Conservation (phyloP, 129 eudicot species). For the Flaveria trinervia region DNA sequence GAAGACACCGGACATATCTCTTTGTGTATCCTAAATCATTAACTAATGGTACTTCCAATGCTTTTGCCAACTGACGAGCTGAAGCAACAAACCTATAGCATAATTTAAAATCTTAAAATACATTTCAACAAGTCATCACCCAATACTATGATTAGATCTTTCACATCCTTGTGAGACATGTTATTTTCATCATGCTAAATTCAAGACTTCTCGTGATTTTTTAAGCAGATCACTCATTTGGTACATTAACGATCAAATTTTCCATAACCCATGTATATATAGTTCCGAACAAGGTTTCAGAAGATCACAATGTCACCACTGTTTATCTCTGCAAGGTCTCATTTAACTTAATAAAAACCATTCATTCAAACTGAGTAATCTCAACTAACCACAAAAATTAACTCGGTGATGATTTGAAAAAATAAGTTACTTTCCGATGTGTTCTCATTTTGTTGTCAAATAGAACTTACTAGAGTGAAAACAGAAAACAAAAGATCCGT, state of each 20-base stretch:
- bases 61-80: constrained; percentile 96
- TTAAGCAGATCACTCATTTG: constrained; percentile 1
- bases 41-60: constrained; percentile 95
- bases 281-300: background rate
- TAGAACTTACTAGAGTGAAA: constrained; percentile 2
- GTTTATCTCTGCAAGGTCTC: background rate
- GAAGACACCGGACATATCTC: constrained; percentile 98
- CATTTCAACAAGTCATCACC: constrained; percentile 14
- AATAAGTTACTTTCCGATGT: background rate
- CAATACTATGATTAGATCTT: background rate
- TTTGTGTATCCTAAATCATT: constrained; percentile 99
- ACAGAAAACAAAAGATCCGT: background rate
- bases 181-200: background rate
- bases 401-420: background rate
- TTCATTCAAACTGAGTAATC: too few relatives aligned
- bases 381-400: constrained; percentile 10
- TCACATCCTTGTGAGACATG: constrained; percentile 4
- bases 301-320: background rate
- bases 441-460: background rate
- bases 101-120: constrained; percentile 9
- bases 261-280: background rate
- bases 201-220: background rate
- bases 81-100: constrained; percentile 89
- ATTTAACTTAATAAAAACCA: background rate
- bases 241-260: background rate